These are phyloP conservation scores for Rhexocercosporidium sp. DNA, from an alignment of 2,329 filamentous ascomycete genomes.

Conservation along the genomic window DNA sequence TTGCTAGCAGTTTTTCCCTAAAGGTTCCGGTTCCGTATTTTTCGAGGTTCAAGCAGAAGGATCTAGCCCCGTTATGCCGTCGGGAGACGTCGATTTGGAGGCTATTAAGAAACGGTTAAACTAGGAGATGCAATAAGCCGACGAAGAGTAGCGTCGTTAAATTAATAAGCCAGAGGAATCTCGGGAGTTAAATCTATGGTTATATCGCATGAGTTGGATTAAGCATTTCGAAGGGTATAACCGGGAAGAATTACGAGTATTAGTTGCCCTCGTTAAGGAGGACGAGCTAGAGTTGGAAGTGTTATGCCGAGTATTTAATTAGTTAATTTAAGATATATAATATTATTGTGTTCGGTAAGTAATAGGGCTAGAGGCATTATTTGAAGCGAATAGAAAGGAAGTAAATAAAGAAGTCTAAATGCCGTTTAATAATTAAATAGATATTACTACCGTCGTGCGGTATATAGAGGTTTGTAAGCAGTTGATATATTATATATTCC, in stretches of 20 bases:
- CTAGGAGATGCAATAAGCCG: background rate
- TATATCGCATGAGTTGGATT: background rate
- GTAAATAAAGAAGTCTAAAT: background rate
- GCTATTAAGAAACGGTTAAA: background rate
- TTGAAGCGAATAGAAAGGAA: background rate
- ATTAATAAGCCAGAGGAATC: background rate
- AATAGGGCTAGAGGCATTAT: conserved; percentile 1
- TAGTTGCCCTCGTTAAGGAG: background rate
- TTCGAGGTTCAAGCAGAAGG: background rate
- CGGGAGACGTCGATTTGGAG: background rate
- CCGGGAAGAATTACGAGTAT: background rate
- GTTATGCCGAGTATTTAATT: conserved; percentile 1
- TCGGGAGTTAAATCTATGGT: conserved; percentile 1
- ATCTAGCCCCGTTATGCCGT: background rate
- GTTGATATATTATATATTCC: conserved; percentile 2
- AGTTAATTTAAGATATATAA: conserved; percentile 7
- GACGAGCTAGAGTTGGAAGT: background rate
- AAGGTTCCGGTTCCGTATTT: background rate
- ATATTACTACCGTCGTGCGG: background rate
- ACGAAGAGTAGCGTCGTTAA: background rate
- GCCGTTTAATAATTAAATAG: conserved; percentile 2
- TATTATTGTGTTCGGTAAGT: background rate
- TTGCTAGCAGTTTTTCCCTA: background rate
- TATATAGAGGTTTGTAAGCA: conserved; percentile 1
- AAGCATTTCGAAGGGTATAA: background rate